These are phyloP conservation scores for Gossypium schwendimanii DNA, from an alignment of 441 rosid genomes.

Conservation along the genomic window DNA sequence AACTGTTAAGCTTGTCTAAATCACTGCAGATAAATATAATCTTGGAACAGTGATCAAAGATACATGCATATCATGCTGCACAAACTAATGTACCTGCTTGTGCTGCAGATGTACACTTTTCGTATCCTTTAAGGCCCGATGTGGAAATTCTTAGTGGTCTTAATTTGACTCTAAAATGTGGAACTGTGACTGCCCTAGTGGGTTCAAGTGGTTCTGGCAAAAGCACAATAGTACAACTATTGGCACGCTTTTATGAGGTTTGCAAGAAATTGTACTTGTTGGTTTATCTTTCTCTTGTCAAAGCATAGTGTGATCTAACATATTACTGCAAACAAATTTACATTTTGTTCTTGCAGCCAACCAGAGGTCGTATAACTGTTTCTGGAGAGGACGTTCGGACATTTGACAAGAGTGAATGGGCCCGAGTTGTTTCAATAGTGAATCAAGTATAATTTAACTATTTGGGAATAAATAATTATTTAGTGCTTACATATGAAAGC, in stretches of 20 bases:
- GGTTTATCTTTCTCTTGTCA: background rate
- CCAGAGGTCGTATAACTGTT: conserved; percentile 73
- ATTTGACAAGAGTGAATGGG: conserved; percentile 92
- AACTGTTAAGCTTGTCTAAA: background rate
- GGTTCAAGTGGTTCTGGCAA: conserved; percentile 97
- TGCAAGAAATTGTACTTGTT: conserved; percentile 9
- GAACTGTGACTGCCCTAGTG: conserved; percentile 86
- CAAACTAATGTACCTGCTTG: conserved; percentile 15
- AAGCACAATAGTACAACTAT: conserved; percentile 84
- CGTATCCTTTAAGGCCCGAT: conserved; percentile 82
- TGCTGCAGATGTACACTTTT: conserved; percentile 69
- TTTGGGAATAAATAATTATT: background rate
- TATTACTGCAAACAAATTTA: conserved; percentile 17
- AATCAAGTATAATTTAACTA: conserved; percentile 56
- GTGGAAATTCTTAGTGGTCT: conserved; percentile 66
- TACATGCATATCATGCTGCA: background rate
- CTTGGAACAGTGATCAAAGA: background rate
- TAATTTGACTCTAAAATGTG: conserved; percentile 58
- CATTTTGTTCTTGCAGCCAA: conserved; percentile 53
- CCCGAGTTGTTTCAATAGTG: conserved; percentile 75
- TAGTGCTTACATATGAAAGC: background rate
- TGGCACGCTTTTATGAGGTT: conserved; percentile 94
- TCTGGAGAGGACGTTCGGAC: conserved; percentile 83
- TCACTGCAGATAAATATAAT: background rate
- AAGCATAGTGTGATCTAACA: background rate